phyloP scores from a whole-genome alignment of 805 yeast genomes.

The Alloascoidea africana region DNA sequence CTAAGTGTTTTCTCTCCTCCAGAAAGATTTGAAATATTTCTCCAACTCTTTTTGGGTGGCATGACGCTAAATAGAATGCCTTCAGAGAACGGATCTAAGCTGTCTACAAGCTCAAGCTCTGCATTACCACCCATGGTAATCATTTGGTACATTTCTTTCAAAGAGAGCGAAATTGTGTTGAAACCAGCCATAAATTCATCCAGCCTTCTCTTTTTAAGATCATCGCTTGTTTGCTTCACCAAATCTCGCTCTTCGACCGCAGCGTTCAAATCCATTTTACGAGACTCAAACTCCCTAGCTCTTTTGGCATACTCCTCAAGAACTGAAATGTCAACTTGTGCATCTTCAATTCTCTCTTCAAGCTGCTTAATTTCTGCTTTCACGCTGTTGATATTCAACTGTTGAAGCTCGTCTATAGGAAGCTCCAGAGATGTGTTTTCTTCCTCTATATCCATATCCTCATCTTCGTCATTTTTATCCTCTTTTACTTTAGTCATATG shows the following conservation, averaged over 20 bases:
- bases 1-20: conserved; percentile 97
- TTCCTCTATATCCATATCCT: conserved; percentile 3
- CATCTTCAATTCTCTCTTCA: conserved; percentile 37
- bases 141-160: conserved; percentile 96
- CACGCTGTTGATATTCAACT: conserved; percentile 31
- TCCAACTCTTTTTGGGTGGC: conserved; percentile 99
- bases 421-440: conserved; percentile 22
- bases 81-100: conserved; percentile 94
- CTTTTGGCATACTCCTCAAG: conserved; percentile 64
- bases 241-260: conserved; percentile 56
- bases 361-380: conserved; percentile 36
- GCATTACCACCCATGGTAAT: conserved; percentile 99
- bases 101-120: conserved; percentile 87
- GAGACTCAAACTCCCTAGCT: conserved; percentile 41
- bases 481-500: conserved; percentile 29
- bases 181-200: conserved; percentile 94
- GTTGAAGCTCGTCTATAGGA: conserved; percentile 33
- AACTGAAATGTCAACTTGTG: conserved; percentile 56
- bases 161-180: conserved; percentile 65
- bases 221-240: conserved; percentile 45
- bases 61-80: conserved; percentile 93
- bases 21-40: conserved; percentile 82
- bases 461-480: conserved; percentile 6
- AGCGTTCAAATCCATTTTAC: conserved; percentile 51
- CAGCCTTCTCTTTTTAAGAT: conserved; percentile 53